phyloP scores from a whole-genome alignment of 495 filamentous ascomycete genomes.

The Xylaria sp. region DNA sequence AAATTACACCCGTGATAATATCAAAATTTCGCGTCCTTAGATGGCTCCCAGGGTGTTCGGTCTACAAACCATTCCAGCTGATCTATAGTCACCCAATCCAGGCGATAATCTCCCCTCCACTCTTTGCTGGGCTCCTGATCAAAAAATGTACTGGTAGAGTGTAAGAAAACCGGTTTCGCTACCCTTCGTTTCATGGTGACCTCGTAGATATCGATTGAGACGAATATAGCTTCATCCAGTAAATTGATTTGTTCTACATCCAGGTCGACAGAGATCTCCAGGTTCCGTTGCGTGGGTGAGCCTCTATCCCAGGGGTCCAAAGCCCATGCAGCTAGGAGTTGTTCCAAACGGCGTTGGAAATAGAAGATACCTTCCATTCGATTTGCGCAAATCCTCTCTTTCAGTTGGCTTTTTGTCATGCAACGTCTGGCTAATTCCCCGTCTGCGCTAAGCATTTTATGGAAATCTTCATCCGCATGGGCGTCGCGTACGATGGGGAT shows the following conservation, averaged over 20 bases:
- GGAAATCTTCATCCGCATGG: slow-evolving; percentile 6
- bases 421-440: neutral
- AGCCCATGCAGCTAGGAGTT: slow-evolving; percentile 13
- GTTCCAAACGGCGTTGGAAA: neutral
- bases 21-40: neutral
- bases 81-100: slow-evolving; percentile 11
- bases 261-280: slow-evolving; percentile 14
- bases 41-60: neutral
- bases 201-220: slow-evolving; percentile 25
- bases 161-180: neutral
- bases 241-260: slow-evolving; percentile 11
- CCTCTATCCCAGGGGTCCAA: neutral
- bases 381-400: neutral
- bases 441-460: neutral
- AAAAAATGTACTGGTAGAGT: neutral
- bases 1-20: neutral
- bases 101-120: neutral
- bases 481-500: slow-evolving; percentile 17
- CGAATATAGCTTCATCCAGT: slow-evolving; percentile 16
- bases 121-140: neutral
- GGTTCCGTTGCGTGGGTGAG: neutral
- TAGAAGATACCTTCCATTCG: neutral
- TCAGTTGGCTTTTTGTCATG: slow-evolving; percentile 23
- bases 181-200: neutral
- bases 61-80: slow-evolving; percentile 24